Evolutionary conservation across 2,329 filamentous ascomycete genomes (phyloP).

Genomic region (Diplodia corticola): DNA sequence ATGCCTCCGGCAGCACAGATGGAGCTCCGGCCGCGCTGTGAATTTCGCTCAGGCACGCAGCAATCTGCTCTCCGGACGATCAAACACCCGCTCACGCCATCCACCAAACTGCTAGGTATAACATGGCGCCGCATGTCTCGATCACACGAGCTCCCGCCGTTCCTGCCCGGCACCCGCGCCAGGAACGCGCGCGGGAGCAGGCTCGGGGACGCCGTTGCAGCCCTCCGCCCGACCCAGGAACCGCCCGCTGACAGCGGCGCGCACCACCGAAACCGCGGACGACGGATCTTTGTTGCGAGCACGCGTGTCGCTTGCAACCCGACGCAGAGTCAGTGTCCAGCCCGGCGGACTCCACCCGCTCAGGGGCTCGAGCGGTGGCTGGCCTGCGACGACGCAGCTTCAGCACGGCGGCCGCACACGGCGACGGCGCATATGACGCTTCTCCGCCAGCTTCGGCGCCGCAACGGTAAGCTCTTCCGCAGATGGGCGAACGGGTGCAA

Average conservation of each 20-base stretch:
- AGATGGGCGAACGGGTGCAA: neutral
- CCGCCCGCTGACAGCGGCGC: neutral
- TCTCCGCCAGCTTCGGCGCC: neutral
- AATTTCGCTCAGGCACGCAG: conserved; percentile 19
- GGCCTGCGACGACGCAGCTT: neutral
- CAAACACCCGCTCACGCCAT: conserved; percentile 22
- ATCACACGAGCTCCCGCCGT: conserved; percentile 8
- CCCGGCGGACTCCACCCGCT: conserved; percentile 11
- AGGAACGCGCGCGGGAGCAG: conserved; percentile 5
- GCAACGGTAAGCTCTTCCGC: neutral
- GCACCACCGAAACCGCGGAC: neutral
- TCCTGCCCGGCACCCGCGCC: conserved; percentile 3
- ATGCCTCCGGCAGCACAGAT: conserved; percentile 21
- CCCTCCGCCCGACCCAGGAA: conserved; percentile 6
- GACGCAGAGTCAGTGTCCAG: conserved; percentile 17
- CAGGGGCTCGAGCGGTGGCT: conserved; percentile 18
- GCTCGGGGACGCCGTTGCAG: conserved; percentile 9
- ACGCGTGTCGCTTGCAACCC: conserved; percentile 18
- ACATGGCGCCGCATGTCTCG: conserved; percentile 12
- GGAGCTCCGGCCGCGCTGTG: conserved; percentile 14
- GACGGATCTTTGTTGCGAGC: neutral
- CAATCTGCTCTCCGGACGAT: conserved; percentile 17
- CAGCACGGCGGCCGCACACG: neutral
- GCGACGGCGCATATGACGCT: neutral
- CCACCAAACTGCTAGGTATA: neutral